These are phyloP conservation scores for Rauvolfia tetraphylla DNA, from an alignment of 257 asterid genomes.

Conservation along the genomic window DNA sequence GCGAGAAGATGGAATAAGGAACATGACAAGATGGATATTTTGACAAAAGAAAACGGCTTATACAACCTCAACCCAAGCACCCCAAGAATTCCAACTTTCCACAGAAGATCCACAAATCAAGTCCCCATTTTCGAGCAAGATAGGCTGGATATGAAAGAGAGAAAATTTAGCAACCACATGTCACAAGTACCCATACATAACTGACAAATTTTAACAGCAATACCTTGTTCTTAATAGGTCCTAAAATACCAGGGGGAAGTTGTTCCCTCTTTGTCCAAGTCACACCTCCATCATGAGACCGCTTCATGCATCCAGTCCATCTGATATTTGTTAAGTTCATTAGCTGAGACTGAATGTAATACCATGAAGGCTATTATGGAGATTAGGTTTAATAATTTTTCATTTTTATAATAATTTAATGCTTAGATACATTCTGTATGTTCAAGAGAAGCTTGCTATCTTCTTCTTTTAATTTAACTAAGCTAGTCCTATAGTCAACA, in stretches of 20 bases:
- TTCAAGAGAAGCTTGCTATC: too few relatives aligned
- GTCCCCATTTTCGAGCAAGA: slow-evolving; percentile 75
- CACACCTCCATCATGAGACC: slow-evolving; percentile 68
- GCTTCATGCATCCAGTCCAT: slow-evolving; percentile 97
- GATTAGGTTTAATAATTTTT: background rate
- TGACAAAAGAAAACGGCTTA: background rate
- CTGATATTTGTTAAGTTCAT: slow-evolving; percentile 29
- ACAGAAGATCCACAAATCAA: slow-evolving; percentile 97
- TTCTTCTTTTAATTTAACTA: too few relatives aligned
- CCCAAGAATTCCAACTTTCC: slow-evolving; percentile 99
- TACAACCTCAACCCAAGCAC: slow-evolving; percentile 97
- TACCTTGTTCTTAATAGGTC: slow-evolving; percentile 94
- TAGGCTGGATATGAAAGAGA: slow-evolving; percentile 50
- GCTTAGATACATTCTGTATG: background rate
- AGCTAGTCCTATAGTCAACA: too few relatives aligned
- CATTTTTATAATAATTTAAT: too few relatives aligned
- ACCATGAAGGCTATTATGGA: background rate
- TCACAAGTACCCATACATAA: background rate
- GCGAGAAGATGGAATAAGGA: slow-evolving; percentile 9
- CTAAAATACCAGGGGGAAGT: slow-evolving; percentile 95
- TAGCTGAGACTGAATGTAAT: background rate
- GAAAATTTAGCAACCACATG: background rate
- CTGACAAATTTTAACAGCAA: background rate
- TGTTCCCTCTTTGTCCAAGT: slow-evolving; percentile 84
- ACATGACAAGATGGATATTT: background rate